These are phyloP conservation scores for Usnea hakonensis DNA, from an alignment of 495 filamentous ascomycete species.

Conservation along the genomic window DNA sequence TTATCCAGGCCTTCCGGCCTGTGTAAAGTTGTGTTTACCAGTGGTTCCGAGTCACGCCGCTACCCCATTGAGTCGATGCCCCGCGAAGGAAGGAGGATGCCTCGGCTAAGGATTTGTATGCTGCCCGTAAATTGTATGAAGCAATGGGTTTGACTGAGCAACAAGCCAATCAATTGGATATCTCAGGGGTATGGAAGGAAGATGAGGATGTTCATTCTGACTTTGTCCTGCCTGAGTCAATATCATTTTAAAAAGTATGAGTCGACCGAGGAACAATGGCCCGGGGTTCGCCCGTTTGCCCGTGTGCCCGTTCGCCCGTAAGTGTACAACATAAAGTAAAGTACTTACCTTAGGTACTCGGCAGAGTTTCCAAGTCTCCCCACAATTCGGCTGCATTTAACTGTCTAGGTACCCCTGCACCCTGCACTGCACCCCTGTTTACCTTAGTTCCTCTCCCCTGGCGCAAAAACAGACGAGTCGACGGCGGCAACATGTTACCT, in stretches of 20 bases:
- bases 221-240: constrained; percentile 3
- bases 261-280: too few relatives aligned
- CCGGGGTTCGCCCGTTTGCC: neutral
- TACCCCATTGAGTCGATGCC: neutral
- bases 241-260: neutral
- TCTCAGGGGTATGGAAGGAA: neutral
- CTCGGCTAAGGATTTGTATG: neutral
- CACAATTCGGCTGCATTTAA: too few relatives aligned
- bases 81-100: neutral
- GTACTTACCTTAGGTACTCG: too few relatives aligned
- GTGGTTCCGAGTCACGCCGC: neutral
- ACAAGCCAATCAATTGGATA: neutral
- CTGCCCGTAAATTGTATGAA: neutral
- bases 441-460: too few relatives aligned
- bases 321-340: too few relatives aligned
- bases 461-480: too few relatives aligned
- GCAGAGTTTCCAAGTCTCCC: too few relatives aligned
- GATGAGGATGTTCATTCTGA: neutral
- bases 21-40: constrained; percentile 11
- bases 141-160: neutral
- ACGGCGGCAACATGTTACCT: too few relatives aligned
- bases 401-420: too few relatives aligned
- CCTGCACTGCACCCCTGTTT: too few relatives aligned
- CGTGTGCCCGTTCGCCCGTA: too few relatives aligned
- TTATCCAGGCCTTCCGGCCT: constrained; percentile 31